Conservation (phyloP, 176 grass and related monocot genomes). For the Avena atlantica region DNA sequence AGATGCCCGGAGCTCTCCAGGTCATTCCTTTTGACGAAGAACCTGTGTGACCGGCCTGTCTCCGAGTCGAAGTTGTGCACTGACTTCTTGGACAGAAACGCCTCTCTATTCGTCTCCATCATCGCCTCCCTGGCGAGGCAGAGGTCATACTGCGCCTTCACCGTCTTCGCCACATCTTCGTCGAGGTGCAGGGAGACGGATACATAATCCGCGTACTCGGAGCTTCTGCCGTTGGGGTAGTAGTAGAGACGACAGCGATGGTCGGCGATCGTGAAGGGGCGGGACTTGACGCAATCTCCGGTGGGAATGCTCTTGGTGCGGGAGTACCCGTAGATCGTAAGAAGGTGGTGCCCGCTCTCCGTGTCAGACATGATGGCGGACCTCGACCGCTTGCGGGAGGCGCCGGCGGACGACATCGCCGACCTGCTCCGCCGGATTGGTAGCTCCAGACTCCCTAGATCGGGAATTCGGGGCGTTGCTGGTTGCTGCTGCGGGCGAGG, state of each 20-base stretch:
- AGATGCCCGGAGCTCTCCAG: neutral
- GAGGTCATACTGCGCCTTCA: neutral
- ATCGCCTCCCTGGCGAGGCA: neutral
- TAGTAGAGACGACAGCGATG: neutral
- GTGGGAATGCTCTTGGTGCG: neutral
- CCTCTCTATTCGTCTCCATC: neutral
- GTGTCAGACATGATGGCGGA: neutral
- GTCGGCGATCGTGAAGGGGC: neutral
- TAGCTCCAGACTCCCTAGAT: neutral
- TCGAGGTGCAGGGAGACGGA: neutral
- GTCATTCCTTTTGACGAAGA: neutral
- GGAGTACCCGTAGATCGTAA: neutral
- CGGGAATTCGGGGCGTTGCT: neutral
- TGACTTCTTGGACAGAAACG: rapidly evolving
- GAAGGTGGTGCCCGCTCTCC: neutral
- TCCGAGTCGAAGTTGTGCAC: neutral
- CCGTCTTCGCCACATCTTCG: neutral
- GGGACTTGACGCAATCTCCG: neutral
- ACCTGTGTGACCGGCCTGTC: neutral
- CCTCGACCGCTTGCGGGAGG: neutral
- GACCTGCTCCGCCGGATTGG: neutral
- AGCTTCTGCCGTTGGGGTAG: neutral
- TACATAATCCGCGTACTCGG: neutral
- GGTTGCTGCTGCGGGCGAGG: no score
- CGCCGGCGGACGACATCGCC: neutral